phyloP scores from a whole-genome alignment of 352 stramenopile genomes.

The Blastocystis sp. region DNA sequence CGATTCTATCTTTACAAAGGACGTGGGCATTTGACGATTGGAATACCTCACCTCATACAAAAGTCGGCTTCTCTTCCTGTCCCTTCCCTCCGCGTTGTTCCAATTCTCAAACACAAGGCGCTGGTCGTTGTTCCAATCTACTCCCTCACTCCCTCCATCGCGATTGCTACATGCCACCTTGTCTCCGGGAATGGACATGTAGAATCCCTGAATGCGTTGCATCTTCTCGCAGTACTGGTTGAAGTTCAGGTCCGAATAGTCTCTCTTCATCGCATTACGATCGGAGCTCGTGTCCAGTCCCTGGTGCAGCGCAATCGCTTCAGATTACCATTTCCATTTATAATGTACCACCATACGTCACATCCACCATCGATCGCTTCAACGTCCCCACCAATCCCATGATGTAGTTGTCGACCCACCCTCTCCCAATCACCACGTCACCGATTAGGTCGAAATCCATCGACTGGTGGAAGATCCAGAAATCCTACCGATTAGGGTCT shows the following conservation, averaged over 20 bases:
- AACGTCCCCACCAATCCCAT: neutral
- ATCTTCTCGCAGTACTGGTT: neutral
- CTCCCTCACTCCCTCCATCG: neutral
- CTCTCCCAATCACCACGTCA: neutral
- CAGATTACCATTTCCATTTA: neutral
- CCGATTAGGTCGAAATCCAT: neutral
- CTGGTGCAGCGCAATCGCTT: constrained; percentile 3
- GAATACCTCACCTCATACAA: no score
- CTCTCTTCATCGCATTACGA: neutral
- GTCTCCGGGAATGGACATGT: constrained; percentile 5
- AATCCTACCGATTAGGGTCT: neutral
- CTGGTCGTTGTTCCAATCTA: neutral
- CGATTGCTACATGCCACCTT: neutral
- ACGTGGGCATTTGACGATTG: no score
- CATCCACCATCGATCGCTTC: neutral
- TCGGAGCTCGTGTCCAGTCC: neutral
- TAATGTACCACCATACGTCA: neutral
- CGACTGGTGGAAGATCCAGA: constrained; percentile 12
- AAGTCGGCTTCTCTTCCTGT: no score
- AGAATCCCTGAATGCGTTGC: neutral
- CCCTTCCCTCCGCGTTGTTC: no score
- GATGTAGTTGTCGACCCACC: constrained; percentile 12
- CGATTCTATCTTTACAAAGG: no score
- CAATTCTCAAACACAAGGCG: neutral
- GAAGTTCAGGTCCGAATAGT: neutral